Evolutionary conservation across 2,329 filamentous ascomycete species (phyloP), one percentile per base, ranked within the genome.

Genomic region (Dactylonectria macrodidyma): DNA sequence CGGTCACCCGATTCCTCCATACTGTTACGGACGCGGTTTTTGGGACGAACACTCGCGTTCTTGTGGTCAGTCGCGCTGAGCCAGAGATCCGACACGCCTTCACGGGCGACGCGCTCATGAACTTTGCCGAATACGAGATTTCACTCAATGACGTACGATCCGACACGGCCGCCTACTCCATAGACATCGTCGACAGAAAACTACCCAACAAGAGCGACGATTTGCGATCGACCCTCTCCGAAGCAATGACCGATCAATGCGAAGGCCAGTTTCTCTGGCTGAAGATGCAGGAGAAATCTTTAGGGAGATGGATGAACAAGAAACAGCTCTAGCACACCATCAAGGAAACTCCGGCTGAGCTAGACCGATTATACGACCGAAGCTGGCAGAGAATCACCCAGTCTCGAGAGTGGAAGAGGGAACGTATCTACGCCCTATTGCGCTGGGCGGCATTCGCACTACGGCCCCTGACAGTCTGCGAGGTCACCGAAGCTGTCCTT

Each of bases 271-370:
- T 41, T 16, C 38, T 16, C 5, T 82, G 62, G 62, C 78, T 0
- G 26, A 30, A 30, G 56, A 75, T 82, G 65, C 73, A 80, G 14
- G 75, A 74, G 10, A 56, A 71, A 0, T 68, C 72, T 1, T 46
- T 82, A 1, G 67, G 67, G 0, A 71, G 60, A 8, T 69, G 76
- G 0, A 76, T 75, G 51, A 79, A 74, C 48, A 70, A 69, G 16
- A 77, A 74, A 36, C 73, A 80, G 30, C 69, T 82, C 0, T 62
- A 79, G 47, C 52, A 66, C 2, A 65, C 71, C 1, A 75, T 83
- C 4, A 7, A 30, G 7, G 66, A 78, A 0, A 62, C 75, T 12
- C 76, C 77, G 8, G 48, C 0, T 72, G 22, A 3, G 2, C 4
- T 19, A 46, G 81, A 0, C 77, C 77, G 6, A 61, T 80, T 2